Evolutionary conservation across 176 grass and related monocot genomes (phyloP).

Genomic region (Pharus latifolius): DNA sequence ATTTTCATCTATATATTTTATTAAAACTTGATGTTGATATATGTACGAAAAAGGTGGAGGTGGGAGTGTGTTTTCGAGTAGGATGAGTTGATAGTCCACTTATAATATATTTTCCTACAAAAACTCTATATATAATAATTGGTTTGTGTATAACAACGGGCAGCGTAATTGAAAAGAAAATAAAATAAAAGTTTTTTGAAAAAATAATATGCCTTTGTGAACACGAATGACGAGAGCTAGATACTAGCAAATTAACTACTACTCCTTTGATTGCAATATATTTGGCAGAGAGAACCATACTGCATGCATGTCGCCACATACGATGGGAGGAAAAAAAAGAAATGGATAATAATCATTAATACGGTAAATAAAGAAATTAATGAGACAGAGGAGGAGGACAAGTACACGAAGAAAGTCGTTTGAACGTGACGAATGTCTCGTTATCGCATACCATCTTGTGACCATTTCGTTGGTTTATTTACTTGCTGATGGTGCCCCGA

Average conservation of each 20-base stretch:
- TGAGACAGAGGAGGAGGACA: background rate
- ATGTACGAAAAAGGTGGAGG: too few species aligned
- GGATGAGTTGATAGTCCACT: too few species aligned
- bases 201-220: too few species aligned
- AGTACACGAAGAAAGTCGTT: slow-evolving; percentile 24
- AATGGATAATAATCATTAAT: slow-evolving; percentile 6
- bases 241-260: slow-evolving; percentile 1
- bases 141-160: too few species aligned
- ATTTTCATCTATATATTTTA: too few species aligned
- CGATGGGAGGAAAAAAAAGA: background rate
- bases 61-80: too few species aligned
- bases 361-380: slow-evolving; percentile 10
- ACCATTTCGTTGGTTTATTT: slow-evolving; percentile 10
- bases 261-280: slow-evolving; percentile 11
- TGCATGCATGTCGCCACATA: background rate
- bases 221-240: background rate
- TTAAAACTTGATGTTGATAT: too few species aligned
- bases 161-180: too few species aligned
- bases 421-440: slow-evolving; percentile 8
- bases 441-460: slow-evolving; percentile 12
- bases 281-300: slow-evolving; percentile 14
- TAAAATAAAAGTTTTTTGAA: too few species aligned
- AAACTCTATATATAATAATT: too few species aligned
- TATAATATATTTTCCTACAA: too few species aligned
- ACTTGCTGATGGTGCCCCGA: background rate